Base-by-base conservation (phyloP, 352 stramenopile species). In the Phytophthora pluvialis region DNA sequence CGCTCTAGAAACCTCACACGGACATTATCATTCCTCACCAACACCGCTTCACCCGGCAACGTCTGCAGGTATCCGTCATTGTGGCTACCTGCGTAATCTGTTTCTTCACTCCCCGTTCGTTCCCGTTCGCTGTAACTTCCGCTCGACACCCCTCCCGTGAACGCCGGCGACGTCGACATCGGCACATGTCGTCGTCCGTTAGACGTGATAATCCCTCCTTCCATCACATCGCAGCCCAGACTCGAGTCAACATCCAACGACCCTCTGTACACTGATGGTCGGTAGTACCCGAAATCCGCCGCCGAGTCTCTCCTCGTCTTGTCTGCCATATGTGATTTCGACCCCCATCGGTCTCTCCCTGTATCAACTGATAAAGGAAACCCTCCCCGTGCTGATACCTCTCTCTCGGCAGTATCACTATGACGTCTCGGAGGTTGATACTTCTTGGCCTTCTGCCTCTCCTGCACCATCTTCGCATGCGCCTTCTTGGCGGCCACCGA, bases 391-490 rank as follows among this genome's bases (percentile, higher is more conserved):
- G 50, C 13, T 61, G 48, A 15, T 45, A 35, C 36, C 1, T 48
- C 59, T 50, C 60, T 33, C 15, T 65, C 28, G 16, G n/a, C 35
- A 33, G 62, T 53, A 45, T 82, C 72, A 45, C 74, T 79, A 58
- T 78, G 57, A 60, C 68, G 48, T 58, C 64, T 55, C 0, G 31
- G 8, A 48, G 70, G 61, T 33, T 72, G 64, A 32, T 48, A 50
- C 28, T 43, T 44, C 5, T 48, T 39, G 4, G 71, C 67, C 57
- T 80, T 70, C 57, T 86, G 73, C 3, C 75, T 60, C 28, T 91
- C 84, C 11, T 86, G 78, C 4, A 93, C 74, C 72, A 93, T 85
- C 29, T 82, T 77, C 0, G 78, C 80, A 45, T 93, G 86, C 2
- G 84, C 83, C 29, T 82, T 86, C 51, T 85, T 88, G 15, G 85